Percentiles rank a stretch among this genome's conserved stretches.
phyloP scores from a whole-genome alignment of 176 grass and related monocot genomes.

The Carex littledalei region DNA sequence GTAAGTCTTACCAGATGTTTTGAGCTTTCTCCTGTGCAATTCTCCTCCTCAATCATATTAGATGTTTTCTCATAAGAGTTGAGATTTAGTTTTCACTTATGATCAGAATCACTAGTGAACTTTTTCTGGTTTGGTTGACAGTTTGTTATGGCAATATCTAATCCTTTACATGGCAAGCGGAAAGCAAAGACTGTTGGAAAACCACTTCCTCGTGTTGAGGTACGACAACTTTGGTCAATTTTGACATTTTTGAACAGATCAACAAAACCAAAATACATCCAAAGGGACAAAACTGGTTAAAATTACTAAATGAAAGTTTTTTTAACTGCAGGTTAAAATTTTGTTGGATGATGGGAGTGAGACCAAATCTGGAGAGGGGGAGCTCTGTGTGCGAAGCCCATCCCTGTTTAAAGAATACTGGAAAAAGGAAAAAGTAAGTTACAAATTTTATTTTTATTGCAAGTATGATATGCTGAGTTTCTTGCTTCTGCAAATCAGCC shows the following conservation, averaged over 20 bases:
- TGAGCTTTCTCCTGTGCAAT: background rate
- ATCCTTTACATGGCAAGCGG: constrained; percentile 71
- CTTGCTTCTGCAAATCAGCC: background rate
- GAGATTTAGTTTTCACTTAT: background rate
- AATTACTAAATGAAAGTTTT: background rate
- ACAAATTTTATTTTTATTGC: constrained; percentile 5
- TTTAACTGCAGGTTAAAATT: constrained; percentile 61
- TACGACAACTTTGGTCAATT: constrained; percentile 27
- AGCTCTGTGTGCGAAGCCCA: constrained; percentile 91
- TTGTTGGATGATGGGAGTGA: constrained; percentile 61
- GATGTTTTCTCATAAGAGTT: background rate
- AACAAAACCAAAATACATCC: background rate
- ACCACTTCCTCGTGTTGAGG: constrained; percentile 82
- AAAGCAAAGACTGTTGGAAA: constrained; percentile 90
- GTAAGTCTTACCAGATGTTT: background rate
- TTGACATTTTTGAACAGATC: constrained; percentile 16
- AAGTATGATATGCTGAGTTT: constrained; percentile 5
- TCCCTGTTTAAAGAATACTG: constrained; percentile 96
- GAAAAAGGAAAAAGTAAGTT: constrained; percentile 66
- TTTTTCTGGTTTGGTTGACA: constrained; percentile 28
- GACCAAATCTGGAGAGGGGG: constrained; percentile 60
- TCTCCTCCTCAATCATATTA: background rate
- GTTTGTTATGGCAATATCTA: constrained; percentile 97
- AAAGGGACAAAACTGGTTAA: background rate
- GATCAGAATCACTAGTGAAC: background rate